Evolutionary conservation across 768 basidiomycete species (phyloP).

Genomic region (Chalciporus chontae): DNA sequence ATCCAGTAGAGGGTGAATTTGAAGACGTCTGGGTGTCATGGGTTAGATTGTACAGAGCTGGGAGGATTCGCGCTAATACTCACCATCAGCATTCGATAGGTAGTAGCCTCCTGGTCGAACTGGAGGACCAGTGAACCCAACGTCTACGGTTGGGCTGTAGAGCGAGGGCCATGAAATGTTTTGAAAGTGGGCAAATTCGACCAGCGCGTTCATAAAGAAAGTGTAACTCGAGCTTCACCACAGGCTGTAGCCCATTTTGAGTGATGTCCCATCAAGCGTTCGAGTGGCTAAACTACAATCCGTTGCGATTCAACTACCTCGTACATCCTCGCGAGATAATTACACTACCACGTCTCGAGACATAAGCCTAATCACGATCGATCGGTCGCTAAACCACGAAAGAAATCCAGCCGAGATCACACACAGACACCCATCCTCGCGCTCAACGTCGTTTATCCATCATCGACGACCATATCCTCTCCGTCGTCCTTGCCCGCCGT

Average conservation of each 20-base stretch:
- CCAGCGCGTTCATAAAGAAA: not conserved
- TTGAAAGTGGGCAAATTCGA: constrained; percentile 9
- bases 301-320: not conserved
- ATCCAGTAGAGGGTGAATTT: constrained; percentile 48
- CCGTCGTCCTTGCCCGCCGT: not conserved
- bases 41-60: too few relatives aligned
- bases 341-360: not conserved
- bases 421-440: not conserved
- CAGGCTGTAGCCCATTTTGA: too few relatives aligned
- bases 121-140: constrained; percentile 26
- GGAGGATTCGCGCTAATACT: not conserved
- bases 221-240: not conserved
- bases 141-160: constrained; percentile 35
- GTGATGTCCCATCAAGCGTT: too few relatives aligned
- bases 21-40: constrained; percentile 35
- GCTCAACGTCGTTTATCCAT: not conserved
- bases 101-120: constrained; percentile 34
- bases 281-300: not conserved
- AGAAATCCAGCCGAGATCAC: not conserved
- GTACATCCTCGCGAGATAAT: not conserved
- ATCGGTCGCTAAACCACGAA: not conserved
- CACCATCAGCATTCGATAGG: constrained; percentile 33
- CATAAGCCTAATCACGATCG: not conserved
- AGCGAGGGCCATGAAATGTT: constrained; percentile 36
- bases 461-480: constrained; percentile 15